A percentile compares a stretch with the other conserved stretches of the same genome.
These are phyloP conservation scores for Ogataea neopini DNA, from an alignment of 805 yeast genomes.

Conservation along the genomic window DNA sequence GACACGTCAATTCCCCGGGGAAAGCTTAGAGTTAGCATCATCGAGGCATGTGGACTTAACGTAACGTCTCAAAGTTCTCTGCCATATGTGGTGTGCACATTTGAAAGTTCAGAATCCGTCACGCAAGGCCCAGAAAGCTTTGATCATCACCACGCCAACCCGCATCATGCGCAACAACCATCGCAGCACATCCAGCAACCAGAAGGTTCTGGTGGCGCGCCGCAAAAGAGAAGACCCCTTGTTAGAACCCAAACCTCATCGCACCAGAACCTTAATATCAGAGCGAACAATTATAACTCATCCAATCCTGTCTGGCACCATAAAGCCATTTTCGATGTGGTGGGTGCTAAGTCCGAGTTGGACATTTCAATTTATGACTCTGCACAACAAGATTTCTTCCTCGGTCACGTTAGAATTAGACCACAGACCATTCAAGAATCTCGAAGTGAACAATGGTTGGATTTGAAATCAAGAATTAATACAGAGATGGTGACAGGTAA, in stretches of 20 bases:
- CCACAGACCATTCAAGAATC: constrained; percentile 57
- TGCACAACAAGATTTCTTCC: constrained; percentile 73
- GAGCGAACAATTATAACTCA: constrained; percentile 30
- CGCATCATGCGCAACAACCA: constrained; percentile 8
- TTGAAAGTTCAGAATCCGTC: constrained; percentile 88
- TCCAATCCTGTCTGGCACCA: constrained; percentile 88
- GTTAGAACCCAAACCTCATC: constrained; percentile 32
- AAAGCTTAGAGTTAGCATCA: constrained; percentile 73
- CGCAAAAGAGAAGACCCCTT: constrained; percentile 29
- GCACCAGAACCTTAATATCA: constrained; percentile 26
- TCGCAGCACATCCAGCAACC: constrained; percentile 7
- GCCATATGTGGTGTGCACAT: constrained; percentile 90
- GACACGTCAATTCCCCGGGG: constrained; percentile 64
- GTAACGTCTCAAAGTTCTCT: constrained; percentile 56
- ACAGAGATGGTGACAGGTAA: constrained; percentile 81
- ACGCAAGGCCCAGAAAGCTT: constrained; percentile 71
- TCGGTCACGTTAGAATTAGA: constrained; percentile 78
- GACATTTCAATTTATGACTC: constrained; percentile 93
- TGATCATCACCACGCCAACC: constrained; percentile 22
- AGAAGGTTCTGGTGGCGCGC: constrained; percentile 1
- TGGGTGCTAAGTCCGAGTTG: constrained; percentile 78
- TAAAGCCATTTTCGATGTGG: constrained; percentile 89
- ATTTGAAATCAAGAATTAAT: constrained; percentile 67
- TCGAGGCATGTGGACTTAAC: constrained; percentile 73
- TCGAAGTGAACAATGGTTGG: constrained; percentile 67